Conservation (phyloP, 345 rosid species). For the Clarkia xantiana region DNA sequence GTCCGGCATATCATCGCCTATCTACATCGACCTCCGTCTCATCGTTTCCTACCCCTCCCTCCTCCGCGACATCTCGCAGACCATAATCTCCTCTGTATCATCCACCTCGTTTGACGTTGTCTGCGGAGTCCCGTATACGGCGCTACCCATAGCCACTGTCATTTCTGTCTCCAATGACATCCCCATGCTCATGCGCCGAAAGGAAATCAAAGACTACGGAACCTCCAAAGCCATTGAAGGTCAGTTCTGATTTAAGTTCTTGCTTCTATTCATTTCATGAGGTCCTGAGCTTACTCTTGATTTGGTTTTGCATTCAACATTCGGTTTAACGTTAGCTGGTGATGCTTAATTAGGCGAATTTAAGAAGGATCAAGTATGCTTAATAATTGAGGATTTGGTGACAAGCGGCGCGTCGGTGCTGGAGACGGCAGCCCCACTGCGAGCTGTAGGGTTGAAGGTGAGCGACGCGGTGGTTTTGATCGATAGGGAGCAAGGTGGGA, state of each 20-base stretch:
- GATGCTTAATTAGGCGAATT: conserved; percentile 17
- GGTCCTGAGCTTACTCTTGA: too few species aligned
- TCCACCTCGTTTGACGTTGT: conserved; percentile 41
- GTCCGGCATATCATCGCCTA: conserved; percentile 82
- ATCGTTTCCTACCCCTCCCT: conserved; percentile 73
- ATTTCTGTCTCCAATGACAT: conserved; percentile 47
- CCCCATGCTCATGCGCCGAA: conserved; percentile 93
- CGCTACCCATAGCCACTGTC: conserved; percentile 76
- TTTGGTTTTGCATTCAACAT: too few species aligned
- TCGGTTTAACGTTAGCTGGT: too few species aligned
- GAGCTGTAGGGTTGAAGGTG: conserved; percentile 65
- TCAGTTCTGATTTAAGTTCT: not conserved
- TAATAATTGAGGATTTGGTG: conserved; percentile 74
- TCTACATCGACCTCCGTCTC: conserved; percentile 93
- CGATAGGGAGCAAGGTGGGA: conserved; percentile 91
- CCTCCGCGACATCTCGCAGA: conserved; percentile 60
- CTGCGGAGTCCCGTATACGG: conserved; percentile 96
- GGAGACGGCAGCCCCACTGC: conserved; percentile 73
- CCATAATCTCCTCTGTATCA: conserved; percentile 53
- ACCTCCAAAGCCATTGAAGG: conserved; percentile 88
- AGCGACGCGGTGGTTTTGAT: conserved; percentile 86
- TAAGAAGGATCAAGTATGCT: conserved; percentile 36
- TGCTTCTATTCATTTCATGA: not conserved
- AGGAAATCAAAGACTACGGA: conserved; percentile 80
- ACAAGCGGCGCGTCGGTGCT: conserved; percentile 91